A percentile compares a stretch with the other conserved stretches of the same genome.
These are phyloP conservation scores for Suillus tomentosus DNA, from an alignment of 768 basidiomycete species.

Conservation along the genomic window DNA sequence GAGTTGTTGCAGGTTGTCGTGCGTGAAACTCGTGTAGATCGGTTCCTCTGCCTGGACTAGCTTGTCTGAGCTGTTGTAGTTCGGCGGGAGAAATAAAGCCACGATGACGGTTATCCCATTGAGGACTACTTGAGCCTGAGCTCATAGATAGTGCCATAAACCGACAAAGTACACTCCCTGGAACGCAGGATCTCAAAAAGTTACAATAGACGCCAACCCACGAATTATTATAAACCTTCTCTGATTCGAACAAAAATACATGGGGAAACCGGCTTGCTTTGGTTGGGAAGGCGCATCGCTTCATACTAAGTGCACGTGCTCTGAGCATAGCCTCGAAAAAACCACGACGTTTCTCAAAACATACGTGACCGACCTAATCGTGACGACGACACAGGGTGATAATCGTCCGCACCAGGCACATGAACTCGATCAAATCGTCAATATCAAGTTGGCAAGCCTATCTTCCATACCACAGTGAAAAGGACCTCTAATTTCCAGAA, in stretches of 20 bases:
- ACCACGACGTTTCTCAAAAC: not conserved
- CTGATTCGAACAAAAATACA: constrained; percentile 4
- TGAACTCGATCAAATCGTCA: constrained; percentile 5
- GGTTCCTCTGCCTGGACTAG: constrained; percentile 30
- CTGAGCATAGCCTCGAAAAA: constrained; percentile 3
- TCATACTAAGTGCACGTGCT: not conserved
- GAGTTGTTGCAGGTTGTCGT: constrained; percentile 22
- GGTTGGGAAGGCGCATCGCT: constrained; percentile 1
- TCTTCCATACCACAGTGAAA: constrained; percentile 1
- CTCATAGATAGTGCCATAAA: constrained; percentile 3
- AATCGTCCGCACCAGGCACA: not conserved
- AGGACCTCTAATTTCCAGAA: constrained; percentile 4
- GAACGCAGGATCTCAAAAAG: constrained; percentile 1
- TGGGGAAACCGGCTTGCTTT: not conserved
- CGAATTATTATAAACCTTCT: constrained; percentile 5
- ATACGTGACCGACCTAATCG: not conserved
- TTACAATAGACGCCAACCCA: constrained; percentile 4
- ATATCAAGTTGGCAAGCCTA: not conserved
- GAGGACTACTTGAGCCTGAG: constrained; percentile 32
- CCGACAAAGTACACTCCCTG: not conserved
- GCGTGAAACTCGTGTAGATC: constrained; percentile 38
- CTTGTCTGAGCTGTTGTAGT: constrained; percentile 36
- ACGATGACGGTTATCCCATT: constrained; percentile 38
- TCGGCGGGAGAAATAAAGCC: constrained; percentile 37
- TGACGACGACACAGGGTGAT: not conserved